phyloP scores from a whole-genome alignment of 2,329 filamentous ascomycete genomes.

The Rhinocladiella similis region DNA sequence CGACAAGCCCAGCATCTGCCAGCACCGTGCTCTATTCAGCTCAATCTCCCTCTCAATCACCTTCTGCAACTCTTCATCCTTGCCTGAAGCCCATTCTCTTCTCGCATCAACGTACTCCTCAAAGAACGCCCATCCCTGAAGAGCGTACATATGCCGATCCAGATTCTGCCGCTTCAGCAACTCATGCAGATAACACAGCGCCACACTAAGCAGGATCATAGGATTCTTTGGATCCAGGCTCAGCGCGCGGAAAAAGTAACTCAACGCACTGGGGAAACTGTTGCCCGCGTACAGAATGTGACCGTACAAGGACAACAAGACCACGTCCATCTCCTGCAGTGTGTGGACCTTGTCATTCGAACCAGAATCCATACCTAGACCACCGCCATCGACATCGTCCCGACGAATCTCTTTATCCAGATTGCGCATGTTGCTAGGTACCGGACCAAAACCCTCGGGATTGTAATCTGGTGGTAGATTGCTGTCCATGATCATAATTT shows the following conservation, averaged over 20 bases:
- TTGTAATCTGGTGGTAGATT: constrained; percentile 56
- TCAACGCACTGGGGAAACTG: constrained; percentile 79
- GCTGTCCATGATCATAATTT: constrained; percentile 87
- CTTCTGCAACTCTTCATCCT: constrained; percentile 4
- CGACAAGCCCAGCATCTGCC: constrained; percentile 71
- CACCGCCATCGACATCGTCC: constrained; percentile 28
- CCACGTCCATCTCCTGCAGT: constrained; percentile 64
- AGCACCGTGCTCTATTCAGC: constrained; percentile 76
- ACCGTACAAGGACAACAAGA: constrained; percentile 82
- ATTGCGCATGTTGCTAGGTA: constrained; percentile 33
- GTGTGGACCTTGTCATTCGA: neutral
- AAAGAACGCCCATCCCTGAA: constrained; percentile 82
- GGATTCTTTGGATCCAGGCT: constrained; percentile 40
- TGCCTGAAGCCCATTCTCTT: constrained; percentile 6
- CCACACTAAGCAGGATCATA: constrained; percentile 77
- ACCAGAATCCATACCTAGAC: neutral
- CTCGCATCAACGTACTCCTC: constrained; percentile 69
- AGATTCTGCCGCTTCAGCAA: constrained; percentile 85
- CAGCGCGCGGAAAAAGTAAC: constrained; percentile 79
- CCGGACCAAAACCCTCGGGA: constrained; percentile 34
- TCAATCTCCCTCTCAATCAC: constrained; percentile 63
- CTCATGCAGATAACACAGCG: constrained; percentile 82
- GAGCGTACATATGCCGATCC: constrained; percentile 83
- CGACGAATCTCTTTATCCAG: constrained; percentile 15
- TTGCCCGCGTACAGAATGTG: constrained; percentile 84